Conservation (phyloP, 2,329 filamentous ascomycete species). For the Fusarium humuli region DNA sequence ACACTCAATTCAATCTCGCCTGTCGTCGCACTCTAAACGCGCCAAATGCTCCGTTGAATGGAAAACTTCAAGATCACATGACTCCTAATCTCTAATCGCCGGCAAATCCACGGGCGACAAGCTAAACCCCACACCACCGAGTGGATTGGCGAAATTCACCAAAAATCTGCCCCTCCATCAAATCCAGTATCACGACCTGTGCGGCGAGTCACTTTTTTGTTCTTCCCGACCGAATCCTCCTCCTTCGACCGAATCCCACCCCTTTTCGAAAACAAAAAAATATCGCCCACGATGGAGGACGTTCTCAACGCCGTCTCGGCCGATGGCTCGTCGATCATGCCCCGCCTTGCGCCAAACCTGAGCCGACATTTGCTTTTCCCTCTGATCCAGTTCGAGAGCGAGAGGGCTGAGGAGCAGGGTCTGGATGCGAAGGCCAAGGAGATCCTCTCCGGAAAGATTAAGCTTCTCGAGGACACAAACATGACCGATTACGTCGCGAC, state of each 20-base stretch:
- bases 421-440: slow-evolving; percentile 70
- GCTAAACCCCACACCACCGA: slow-evolving; percentile 52
- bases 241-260: slow-evolving; percentile 16
- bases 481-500: slow-evolving; percentile 98
- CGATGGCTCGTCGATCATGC: slow-evolving; percentile 82
- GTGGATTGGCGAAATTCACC: slow-evolving; percentile 56
- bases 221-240: slow-evolving; percentile 21
- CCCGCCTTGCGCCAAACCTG: slow-evolving; percentile 89
- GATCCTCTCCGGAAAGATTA: slow-evolving; percentile 88
- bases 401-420: slow-evolving; percentile 81
- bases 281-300: slow-evolving; percentile 54
- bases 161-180: slow-evolving; percentile 58
- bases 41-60: slow-evolving; percentile 37
- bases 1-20: neutral
- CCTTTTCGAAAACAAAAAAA: slow-evolving; percentile 21
- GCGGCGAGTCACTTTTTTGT: slow-evolving; percentile 47
- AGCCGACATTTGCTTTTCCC: slow-evolving; percentile 98
- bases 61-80: slow-evolving; percentile 56
- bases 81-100: slow-evolving; percentile 43
- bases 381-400: slow-evolving; percentile 89
- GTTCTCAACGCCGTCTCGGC: slow-evolving; percentile 66
- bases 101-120: slow-evolving; percentile 51
- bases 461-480: slow-evolving; percentile 95
- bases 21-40: slow-evolving; percentile 27
- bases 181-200: slow-evolving; percentile 40